phyloP scores from a whole-genome alignment of 495 filamentous ascomycete genomes.

The Xylaria longipes region DNA sequence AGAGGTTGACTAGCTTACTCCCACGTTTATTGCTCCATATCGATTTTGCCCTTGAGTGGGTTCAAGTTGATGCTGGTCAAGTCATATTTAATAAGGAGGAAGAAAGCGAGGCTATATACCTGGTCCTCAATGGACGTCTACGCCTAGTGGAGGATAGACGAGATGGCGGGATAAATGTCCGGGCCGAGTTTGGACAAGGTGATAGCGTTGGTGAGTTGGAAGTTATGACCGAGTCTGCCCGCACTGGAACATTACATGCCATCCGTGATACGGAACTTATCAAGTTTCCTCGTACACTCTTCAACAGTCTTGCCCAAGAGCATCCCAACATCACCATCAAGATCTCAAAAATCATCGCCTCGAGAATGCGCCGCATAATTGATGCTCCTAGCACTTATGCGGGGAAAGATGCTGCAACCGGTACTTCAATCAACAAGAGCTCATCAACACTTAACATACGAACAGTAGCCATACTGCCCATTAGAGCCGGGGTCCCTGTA shows the following conservation, averaged over 20 bases:
- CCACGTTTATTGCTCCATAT: slow-evolving; percentile 95
- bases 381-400: slow-evolving; percentile 68
- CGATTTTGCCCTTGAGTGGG: slow-evolving; percentile 97
- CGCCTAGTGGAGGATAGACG: slow-evolving; percentile 78
- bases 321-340: slow-evolving; percentile 98
- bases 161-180: slow-evolving; percentile 83
- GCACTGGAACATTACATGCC: slow-evolving; percentile 89
- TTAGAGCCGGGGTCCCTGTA: slow-evolving; percentile 90
- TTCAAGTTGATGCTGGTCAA: slow-evolving; percentile 93
- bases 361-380: slow-evolving; percentile 87
- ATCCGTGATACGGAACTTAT: slow-evolving; percentile 97
- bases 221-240: slow-evolving; percentile 90
- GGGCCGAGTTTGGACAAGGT: slow-evolving; percentile 94
- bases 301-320: slow-evolving; percentile 96
- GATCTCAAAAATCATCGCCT: slow-evolving; percentile 97
- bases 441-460: slow-evolving; percentile 90
- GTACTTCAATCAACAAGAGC: slow-evolving; percentile 67
- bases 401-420: slow-evolving; percentile 55
- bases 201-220: slow-evolving; percentile 98
- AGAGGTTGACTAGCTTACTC: slow-evolving; percentile 85
- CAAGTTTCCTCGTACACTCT: slow-evolving; percentile 92
- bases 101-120: slow-evolving; percentile 98
- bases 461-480: slow-evolving; percentile 89
- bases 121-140: slow-evolving; percentile 91
- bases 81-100: slow-evolving; percentile 93